Evolutionary conservation across 108 stramenopile species (phyloP).

Genomic region (Fistulifera solaris): DNA sequence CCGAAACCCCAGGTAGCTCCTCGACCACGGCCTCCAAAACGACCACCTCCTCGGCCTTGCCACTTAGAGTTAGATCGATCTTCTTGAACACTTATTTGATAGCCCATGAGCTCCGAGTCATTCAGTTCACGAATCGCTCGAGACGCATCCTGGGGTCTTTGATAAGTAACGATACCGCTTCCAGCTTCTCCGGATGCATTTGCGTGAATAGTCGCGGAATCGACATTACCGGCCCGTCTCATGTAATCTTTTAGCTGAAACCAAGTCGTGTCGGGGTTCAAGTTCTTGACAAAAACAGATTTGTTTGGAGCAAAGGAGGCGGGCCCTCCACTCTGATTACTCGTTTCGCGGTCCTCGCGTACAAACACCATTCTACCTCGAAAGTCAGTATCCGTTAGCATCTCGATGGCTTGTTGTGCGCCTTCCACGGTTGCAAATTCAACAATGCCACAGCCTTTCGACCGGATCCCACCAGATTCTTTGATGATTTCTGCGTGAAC

Average conservation of each 20-base stretch:
- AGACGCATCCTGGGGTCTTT: constrained; percentile 75
- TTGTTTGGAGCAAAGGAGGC: constrained; percentile 7
- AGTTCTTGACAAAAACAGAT: constrained; percentile 79
- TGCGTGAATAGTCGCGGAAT: constrained; percentile 81
- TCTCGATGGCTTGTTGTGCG: constrained; percentile 62
- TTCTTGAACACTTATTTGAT: constrained; percentile 81
- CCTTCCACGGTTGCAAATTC: constrained; percentile 76
- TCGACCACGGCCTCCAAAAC: too few species aligned
- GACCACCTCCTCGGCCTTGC: constrained; percentile 12
- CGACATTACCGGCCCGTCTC: constrained; percentile 83
- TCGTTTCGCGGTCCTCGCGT: constrained; percentile 71
- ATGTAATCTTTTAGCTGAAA: constrained; percentile 95
- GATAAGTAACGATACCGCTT: constrained; percentile 90
- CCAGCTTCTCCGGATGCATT: constrained; percentile 71
- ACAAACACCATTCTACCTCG: constrained; percentile 78
- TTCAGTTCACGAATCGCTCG: constrained; percentile 82
- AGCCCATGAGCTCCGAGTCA: constrained; percentile 67
- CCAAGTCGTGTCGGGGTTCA: constrained; percentile 78
- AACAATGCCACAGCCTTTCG: constrained; percentile 90
- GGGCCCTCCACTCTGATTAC: not conserved
- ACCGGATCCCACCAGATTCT: constrained; percentile 64
- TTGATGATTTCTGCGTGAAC: constrained; percentile 79
- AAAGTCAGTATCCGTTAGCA: constrained; percentile 70
- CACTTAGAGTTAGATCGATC: constrained; percentile 51
- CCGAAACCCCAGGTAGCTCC: constrained; percentile 39